Evolutionary conservation across 1,284 basidiomycete genomes (phyloP).

Genomic region (Mrakiaceae sp.): DNA sequence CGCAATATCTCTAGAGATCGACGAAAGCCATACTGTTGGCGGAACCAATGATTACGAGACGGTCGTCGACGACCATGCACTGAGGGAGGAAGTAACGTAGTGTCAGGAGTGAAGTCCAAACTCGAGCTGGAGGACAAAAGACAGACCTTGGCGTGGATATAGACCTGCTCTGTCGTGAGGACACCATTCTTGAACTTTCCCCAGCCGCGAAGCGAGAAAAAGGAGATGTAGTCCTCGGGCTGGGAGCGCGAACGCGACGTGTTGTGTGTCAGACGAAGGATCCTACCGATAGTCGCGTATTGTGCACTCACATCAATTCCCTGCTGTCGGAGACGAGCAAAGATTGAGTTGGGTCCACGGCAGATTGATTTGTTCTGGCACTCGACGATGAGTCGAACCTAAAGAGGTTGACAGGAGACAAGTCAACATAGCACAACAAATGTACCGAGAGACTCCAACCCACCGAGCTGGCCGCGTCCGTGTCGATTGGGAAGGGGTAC

Average conservation of each 20-base stretch:
- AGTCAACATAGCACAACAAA: neutral
- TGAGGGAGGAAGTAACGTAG: no score
- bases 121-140: no score
- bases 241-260: conserved; percentile 28
- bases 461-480: conserved; percentile 80
- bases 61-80: conserved; percentile 71
- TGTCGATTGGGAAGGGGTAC: conserved; percentile 86
- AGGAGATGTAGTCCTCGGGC: conserved; percentile 86
- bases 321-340: conserved; percentile 70
- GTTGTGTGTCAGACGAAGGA: no score
- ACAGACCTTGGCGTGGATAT: conserved; percentile 68
- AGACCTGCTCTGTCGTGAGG: conserved; percentile 84
- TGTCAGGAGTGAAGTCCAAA: no score
- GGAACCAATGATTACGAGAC: conserved; percentile 87
- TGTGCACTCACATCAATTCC: conserved; percentile 62
- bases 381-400: conserved; percentile 85
- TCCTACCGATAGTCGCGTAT: no score
- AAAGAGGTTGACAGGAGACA: conserved; percentile 14
- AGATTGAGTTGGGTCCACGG: conserved; percentile 87
- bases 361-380: conserved; percentile 85
- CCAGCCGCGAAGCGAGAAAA: conserved; percentile 91
- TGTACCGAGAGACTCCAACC: conserved; percentile 27
- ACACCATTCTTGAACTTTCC: conserved; percentile 75
- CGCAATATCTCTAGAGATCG: no score
- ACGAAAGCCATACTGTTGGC: conserved; percentile 53